Evolutionary conservation across 2,329 filamentous ascomycete species (phyloP), one percentile per base, ranked within the genome.

Genomic region (Triangularia verruculosa): DNA sequence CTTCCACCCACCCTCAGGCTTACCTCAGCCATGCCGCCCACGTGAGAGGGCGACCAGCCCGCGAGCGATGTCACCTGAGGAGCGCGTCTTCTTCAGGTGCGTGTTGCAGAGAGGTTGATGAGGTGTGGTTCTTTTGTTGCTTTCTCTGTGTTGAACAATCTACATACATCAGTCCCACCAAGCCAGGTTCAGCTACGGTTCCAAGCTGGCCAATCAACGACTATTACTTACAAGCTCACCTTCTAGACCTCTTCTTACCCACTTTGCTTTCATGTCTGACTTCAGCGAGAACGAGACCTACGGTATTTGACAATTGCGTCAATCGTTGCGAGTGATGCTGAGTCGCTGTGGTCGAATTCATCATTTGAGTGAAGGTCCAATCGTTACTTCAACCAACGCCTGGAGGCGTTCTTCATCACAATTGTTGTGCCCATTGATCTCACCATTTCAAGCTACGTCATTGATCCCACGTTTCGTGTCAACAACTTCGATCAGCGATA

Each of bases 41-140:
- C 70, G 70, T 73, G 72, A 71, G 43, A 47, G 25, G 71, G 71
- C 70, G 72, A 66, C 63, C 55, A 17, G 20, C 28, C 56, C 65
- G 70, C 65, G 70, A 66, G n/a, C n/a, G n/a, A n/a, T n/a, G n/a
- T 72, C 65, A 70, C 67, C 66, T 67, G 30, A 9, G 20, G 39
- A 8, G 39, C 39, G 17, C 39, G 39, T 47, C 6, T 47, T 2
- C 4, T 6, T 20, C n/a, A n/a, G n/a, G n/a, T n/a, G 13, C n/a
- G 39, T 47, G 39, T 20, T 17, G 4, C 39, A 20, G 7, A 20
- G 20, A 9, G 6, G 39, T 9, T 20, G 39, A 3, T 47, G 39
- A 47, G 5, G 6, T 22, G 39, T n/a, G n/a, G n/a, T n/a, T n/a
- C n/a, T 20, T 17, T 47, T 47, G n/a, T 47, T 7, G 8, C 39